Conservation (phyloP, 2,329 filamentous ascomycete genomes). For the Cladosporium sp. region DNA sequence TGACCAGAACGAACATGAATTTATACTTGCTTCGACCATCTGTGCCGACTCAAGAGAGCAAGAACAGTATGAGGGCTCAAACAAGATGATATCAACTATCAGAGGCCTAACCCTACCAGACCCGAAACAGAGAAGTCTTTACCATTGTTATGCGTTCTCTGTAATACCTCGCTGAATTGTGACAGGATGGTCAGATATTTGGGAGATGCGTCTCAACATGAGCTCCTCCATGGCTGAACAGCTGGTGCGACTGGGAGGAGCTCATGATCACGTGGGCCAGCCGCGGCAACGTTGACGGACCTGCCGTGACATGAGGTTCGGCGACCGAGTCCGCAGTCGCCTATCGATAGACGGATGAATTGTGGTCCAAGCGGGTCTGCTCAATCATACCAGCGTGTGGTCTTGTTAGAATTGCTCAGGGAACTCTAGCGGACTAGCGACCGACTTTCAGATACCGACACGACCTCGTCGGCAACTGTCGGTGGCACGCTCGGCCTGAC, state of each 20-base stretch:
- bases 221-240: not conserved
- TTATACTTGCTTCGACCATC: no score
- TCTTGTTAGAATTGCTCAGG: no score
- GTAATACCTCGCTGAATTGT: no score
- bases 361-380: not conserved
- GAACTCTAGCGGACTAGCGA: not conserved
- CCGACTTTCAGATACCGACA: not conserved
- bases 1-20: no score
- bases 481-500: constrained; percentile 10
- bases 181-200: no score
- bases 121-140: no score
- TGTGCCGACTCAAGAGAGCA: no score
- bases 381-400: not conserved
- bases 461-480: constrained; percentile 5
- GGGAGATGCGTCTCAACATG: not conserved
- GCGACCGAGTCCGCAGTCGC: not conserved
- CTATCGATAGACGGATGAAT: constrained; percentile 11
- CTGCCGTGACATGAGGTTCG: constrained; percentile 1
- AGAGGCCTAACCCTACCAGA: no score
- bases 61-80: no score
- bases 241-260: not conserved
- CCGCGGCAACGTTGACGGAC: not conserved
- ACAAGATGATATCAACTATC: no score
- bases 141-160: no score
- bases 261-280: not conserved